Conservation (phyloP, 208 protist species). For the Acanthamoeba lugdunensis region DNA sequence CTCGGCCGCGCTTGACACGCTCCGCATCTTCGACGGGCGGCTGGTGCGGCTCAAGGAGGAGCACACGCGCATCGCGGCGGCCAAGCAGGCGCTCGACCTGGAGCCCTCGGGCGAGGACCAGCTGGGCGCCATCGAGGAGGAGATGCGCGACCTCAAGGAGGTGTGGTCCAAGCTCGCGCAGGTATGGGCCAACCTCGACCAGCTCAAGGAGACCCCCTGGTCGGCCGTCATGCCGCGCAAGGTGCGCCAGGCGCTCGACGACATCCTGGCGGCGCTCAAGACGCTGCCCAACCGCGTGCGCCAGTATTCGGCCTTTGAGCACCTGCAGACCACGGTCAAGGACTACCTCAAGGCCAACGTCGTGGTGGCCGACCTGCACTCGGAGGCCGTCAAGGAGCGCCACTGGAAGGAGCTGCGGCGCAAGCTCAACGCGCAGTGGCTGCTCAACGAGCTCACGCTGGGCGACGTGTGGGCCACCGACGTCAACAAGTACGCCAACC, state of each 20-base stretch:
- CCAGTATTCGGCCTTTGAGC: conserved; percentile 87
- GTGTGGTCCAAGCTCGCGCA: conserved; percentile 91
- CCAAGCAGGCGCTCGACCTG: conserved; percentile 85
- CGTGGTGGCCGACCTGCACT: conserved; percentile 77
- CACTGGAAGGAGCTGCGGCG: conserved; percentile 92
- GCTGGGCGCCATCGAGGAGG: conserved; percentile 87
- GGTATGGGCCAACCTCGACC: conserved; percentile 89
- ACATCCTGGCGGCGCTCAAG: conserved; percentile 77
- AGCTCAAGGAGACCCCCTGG: conserved; percentile 92
- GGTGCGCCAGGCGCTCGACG: conserved; percentile 85
- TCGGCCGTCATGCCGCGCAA: conserved; percentile 92
- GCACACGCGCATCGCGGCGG: conserved; percentile 64
- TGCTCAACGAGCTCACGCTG: conserved; percentile 91
- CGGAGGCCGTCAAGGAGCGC: conserved; percentile 91
- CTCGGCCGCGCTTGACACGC: conserved; percentile 86
- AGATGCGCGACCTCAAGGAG: conserved; percentile 92
- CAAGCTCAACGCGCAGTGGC: conserved; percentile 91
- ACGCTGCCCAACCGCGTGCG: conserved; percentile 85
- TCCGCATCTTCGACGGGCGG: conserved; percentile 87
- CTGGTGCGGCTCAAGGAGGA: conserved; percentile 79
- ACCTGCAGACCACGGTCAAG: conserved; percentile 81
- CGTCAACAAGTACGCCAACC: conserved; percentile 84
- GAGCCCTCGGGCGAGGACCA: conserved; percentile 77
- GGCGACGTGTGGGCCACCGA: conserved; percentile 94
- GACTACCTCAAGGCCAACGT: conserved; percentile 79